Conservation (phyloP, 2,329 filamentous ascomycete species). For the Xylaria sp. region DNA sequence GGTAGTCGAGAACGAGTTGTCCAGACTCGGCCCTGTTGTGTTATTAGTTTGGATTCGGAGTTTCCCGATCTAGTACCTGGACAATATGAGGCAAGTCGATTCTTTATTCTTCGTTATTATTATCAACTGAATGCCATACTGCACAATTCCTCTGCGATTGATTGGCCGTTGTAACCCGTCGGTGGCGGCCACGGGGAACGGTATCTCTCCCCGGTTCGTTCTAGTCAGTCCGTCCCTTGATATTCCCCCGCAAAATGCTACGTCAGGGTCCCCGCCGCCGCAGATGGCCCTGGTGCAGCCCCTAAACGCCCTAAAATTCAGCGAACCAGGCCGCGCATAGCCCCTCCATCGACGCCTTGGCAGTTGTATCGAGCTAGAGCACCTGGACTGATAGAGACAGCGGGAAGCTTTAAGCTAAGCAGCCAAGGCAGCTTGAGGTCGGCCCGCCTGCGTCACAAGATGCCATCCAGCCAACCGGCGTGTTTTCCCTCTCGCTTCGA, state of each 20-base stretch:
- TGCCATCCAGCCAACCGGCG: constrained; percentile 9
- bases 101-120: neutral
- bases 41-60: neutral
- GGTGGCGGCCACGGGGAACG: neutral
- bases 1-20: neutral
- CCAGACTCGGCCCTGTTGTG: neutral
- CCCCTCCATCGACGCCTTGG: constrained; percentile 25
- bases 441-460: constrained; percentile 19
- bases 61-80: too few species aligned
- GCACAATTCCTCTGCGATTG: neutral
- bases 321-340: constrained; percentile 20
- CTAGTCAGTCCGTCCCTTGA: constrained; percentile 2
- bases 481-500: neutral
- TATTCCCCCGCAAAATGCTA: constrained; percentile 19
- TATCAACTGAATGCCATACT: neutral
- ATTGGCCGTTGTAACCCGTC: constrained; percentile 3
- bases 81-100: constrained; percentile 19
- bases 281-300: constrained; percentile 17
- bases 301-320: constrained; percentile 26
- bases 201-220: constrained; percentile 2
- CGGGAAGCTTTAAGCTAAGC: constrained; percentile 16
- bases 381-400: neutral
- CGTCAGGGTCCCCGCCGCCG: constrained; percentile 17
- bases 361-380: constrained; percentile 11
- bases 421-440: constrained; percentile 9